These are phyloP conservation scores for Heterobasidion occidentale DNA, from an alignment of 1,284 basidiomycete genomes.

Conservation along the genomic window DNA sequence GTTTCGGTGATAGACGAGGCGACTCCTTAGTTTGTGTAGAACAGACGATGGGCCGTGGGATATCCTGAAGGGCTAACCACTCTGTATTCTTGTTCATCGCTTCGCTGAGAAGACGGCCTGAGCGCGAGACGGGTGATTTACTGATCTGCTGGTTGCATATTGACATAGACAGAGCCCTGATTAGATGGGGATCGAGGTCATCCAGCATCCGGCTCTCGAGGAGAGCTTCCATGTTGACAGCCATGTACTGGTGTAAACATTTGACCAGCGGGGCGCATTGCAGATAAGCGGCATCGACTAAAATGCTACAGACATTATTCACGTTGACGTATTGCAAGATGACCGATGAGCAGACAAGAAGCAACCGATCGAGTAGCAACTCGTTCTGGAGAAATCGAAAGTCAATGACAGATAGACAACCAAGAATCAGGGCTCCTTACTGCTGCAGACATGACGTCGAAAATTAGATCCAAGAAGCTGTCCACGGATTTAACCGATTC, in stretches of 20 bases:
- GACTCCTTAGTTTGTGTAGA: conserved; percentile 32
- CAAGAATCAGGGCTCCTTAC: conserved; percentile 32
- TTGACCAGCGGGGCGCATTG: conserved; percentile 66
- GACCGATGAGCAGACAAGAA: conserved; percentile 75
- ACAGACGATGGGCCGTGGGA: conserved; percentile 61
- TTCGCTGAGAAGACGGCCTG: conserved; percentile 43
- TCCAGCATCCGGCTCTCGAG: conserved; percentile 78
- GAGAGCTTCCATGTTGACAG: conserved; percentile 81
- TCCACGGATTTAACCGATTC: conserved; percentile 66
- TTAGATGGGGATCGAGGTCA: conserved; percentile 61
- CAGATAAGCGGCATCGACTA: conserved; percentile 79
- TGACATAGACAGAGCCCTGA: conserved; percentile 63
- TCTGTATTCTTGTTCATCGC: conserved; percentile 58
- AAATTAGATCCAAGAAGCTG: conserved; percentile 80
- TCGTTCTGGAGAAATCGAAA: conserved; percentile 56
- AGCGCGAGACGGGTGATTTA: conserved; percentile 63
- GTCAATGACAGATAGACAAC: not conserved
- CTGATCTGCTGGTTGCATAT: conserved; percentile 56
- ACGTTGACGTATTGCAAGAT: conserved; percentile 68
- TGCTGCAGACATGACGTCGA: conserved; percentile 81
- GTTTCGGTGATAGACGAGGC: conserved; percentile 34
- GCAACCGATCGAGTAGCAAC: conserved; percentile 78
- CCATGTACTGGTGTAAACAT: conserved; percentile 77
- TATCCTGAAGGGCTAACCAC: conserved; percentile 79
- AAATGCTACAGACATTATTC: conserved; percentile 76